Evolutionary conservation across 768 basidiomycete species (phyloP).

Genomic region (Boletus coccyginus): DNA sequence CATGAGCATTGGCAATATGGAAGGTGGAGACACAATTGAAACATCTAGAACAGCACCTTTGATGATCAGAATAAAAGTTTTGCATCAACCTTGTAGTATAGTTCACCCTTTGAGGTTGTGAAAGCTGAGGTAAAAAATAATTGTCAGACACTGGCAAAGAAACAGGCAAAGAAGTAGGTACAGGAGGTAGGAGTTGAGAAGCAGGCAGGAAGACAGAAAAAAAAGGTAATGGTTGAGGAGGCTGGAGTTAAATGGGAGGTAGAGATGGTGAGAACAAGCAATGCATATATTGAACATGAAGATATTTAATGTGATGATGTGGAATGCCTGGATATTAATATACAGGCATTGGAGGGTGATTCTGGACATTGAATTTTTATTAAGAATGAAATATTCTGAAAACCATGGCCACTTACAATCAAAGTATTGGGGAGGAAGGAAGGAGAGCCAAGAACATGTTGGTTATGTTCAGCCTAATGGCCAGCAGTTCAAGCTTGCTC

Average conservation of each 20-base stretch:
- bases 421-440: neutral
- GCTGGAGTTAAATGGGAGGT: neutral
- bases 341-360: conserved; percentile 2
- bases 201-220: too few species aligned
- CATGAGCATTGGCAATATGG: too few species aligned
- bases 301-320: neutral
- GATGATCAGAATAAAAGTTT: too few species aligned
- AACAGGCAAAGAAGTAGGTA: too few species aligned
- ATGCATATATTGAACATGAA: neutral
- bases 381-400: neutral
- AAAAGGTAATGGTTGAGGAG: too few species aligned
- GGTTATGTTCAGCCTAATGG: neutral
- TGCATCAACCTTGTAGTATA: too few species aligned
- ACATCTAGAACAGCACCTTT: too few species aligned
- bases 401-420: neutral
- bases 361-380: neutral
- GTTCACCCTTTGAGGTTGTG: too few species aligned
- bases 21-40: too few species aligned
- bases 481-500: neutral
- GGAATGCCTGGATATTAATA: conserved; percentile 1
- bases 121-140: too few species aligned
- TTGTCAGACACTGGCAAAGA: too few species aligned
- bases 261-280: neutral
- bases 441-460: neutral
- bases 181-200: too few species aligned